Base-by-base conservation (phyloP, 108 stramenopile species). In the Mayamaea pseudoterrestris region DNA sequence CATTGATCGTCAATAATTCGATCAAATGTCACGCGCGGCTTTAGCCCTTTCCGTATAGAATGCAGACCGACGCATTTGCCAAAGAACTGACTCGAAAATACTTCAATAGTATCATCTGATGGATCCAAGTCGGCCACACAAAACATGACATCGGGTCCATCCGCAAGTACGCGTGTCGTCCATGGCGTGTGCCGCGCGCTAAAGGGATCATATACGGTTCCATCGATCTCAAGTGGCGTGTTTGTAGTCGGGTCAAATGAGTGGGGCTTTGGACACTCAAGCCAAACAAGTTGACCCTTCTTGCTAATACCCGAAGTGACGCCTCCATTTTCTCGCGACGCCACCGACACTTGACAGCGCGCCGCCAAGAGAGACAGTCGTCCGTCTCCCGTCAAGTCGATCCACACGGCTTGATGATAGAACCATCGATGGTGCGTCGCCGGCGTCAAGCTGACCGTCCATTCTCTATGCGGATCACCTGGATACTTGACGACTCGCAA, bases 91-190 rank as follows among this genome's bases (percentile, higher is more conserved):
- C 87, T 77, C 16, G 88, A 74, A 26, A 96, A 58, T 23, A 96
- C 86, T 62, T 96, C 88, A 30, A 96, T 55, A 21, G 86, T 89
- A 48, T 80, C 76, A 57, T 93, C 90, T 5, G 62, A 55, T 4
- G 76, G 60, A 53, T 93, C 81, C 56, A 96, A 44, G 66, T 96
- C 90, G 1, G 83, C 84, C n/a, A 93, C 82, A 37, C 65, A 76
- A 62, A 94, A 96, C 90, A 94, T 93, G 17, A 96, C 95, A 68
- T 96, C 95, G 12, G 95, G 95, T 12, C 95, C 95, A 45, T 73
- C 66, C 34, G 74, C 90, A 22, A 95, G 55, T 2, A 95, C 80
- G 27, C 63, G 70, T 50, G 70, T 50, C 48, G 83, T 86, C 90
- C 90, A 91, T 1, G 90, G 90, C 14, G 80, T 61, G 51, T 86